Base-by-base conservation (phyloP, 2,329 filamentous ascomycete genomes). In the Aspergillus felis region DNA sequence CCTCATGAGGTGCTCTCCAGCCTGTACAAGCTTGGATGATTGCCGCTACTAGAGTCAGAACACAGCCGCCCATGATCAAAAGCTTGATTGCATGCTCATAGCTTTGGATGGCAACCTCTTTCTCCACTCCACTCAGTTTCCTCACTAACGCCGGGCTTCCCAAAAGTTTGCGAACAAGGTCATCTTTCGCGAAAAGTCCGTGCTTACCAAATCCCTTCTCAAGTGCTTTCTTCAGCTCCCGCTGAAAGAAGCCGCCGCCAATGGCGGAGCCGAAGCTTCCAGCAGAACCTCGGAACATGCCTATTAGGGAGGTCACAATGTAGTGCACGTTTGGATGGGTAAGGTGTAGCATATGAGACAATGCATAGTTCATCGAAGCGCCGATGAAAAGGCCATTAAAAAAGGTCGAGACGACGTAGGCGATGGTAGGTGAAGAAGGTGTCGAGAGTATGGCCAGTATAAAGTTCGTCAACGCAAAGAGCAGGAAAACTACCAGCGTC, bases 241-340 rank as follows among this genome's bases (percentile, higher is more conserved):
- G 82, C 44, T 82, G 80, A 68, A 92, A 93, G 54, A 90, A 79
- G 0, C 91, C 91, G 2, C 91, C 90, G 2, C 90, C 89, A 50
- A 93, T 88, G 0, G 90, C 85, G 1, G 87, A 88, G 2, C 91
- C 90, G 65, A 95, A 94, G 53, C 86, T 89, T 14, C 90, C 90
- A 0, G 89, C 89, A 61, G 94, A 92, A 4, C 89, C 89, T 3
- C 91, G 83, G 74, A 93, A 93, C 0, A 90, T 95, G 28, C 87
- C 85, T 3, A 93, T 75, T 46, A 96, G 78, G 12, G 89, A 88
- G 0, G 88, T 91, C 3, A 88, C 85, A 51, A 94, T 85, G 66
- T 89, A 91, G 66, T 92, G 89, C 1, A 86, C 84, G 6, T 84
- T 80, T 0, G 83, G 79, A 0, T 79, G 77, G 0, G 87, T 89